phyloP scores from a whole-genome alignment of 2,329 filamentous ascomycete genomes.

The Exophiala alcalophila region DNA sequence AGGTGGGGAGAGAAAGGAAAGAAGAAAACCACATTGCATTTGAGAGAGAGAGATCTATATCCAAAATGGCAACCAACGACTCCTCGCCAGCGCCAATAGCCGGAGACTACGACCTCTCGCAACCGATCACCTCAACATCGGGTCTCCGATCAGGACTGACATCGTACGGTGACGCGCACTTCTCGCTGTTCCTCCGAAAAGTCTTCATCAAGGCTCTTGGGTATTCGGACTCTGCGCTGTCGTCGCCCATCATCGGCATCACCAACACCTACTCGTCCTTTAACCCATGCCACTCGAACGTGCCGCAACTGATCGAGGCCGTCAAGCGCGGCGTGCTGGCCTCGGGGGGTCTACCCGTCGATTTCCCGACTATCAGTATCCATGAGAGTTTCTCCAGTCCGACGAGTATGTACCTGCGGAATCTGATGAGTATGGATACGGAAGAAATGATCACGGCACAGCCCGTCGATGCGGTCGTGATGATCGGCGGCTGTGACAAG shows the following conservation, averaged over 20 bases:
- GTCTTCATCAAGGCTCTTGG: conserved; percentile 75
- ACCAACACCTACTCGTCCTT: conserved; percentile 71
- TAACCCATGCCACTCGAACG: conserved; percentile 72
- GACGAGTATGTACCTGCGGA: conserved; percentile 72
- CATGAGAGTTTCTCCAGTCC: conserved; percentile 67
- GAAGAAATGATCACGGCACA: conserved; percentile 75
- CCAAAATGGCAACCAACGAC: conserved; percentile 12
- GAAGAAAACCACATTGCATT: too few relatives aligned
- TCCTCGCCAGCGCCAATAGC: neutral
- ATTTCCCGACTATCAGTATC: conserved; percentile 71
- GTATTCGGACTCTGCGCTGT: conserved; percentile 68
- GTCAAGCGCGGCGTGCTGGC: conserved; percentile 66
- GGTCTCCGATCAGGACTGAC: conserved; percentile 64
- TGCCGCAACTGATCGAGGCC: conserved; percentile 68
- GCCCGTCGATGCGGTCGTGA: conserved; percentile 64
- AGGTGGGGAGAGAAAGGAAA: too few relatives aligned
- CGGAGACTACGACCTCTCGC: conserved; percentile 58
- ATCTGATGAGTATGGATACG: conserved; percentile 76
- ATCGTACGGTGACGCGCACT: conserved; percentile 70
- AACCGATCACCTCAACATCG: conserved; percentile 48
- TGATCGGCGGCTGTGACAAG: conserved; percentile 72
- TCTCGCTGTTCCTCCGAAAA: conserved; percentile 71
- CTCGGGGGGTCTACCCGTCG: conserved; percentile 64
- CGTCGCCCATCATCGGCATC: conserved; percentile 69
- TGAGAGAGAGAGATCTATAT: too few relatives aligned